phyloP scores from a whole-genome alignment of 78 protist genomes.

The Monocercomonoides exilis region DNA sequence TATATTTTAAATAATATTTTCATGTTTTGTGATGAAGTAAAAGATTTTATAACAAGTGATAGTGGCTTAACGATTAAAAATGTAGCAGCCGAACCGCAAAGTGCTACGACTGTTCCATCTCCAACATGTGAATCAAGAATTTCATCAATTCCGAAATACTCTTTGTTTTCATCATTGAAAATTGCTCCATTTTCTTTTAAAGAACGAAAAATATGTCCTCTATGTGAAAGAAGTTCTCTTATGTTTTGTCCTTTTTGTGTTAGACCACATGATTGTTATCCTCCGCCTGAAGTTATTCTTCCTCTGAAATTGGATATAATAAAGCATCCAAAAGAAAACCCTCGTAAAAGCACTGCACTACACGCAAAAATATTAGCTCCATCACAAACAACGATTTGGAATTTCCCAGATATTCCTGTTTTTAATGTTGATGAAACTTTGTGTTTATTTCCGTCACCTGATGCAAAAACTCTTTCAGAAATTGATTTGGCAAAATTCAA shows the following conservation, averaged over 20 bases:
- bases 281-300: neutral
- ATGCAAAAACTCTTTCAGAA: neutral
- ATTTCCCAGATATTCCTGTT: conserved; percentile 13
- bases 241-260: neutral
- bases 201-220: neutral
- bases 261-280: neutral
- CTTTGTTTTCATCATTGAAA: neutral
- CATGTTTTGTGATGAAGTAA: too few relatives aligned
- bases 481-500: neutral
- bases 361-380: conserved; percentile 6
- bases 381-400: neutral
- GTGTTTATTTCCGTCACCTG: conserved; percentile 15
- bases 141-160: neutral
- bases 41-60: too few relatives aligned
- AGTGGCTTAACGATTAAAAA: too few relatives aligned
- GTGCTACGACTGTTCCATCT: too few relatives aligned
- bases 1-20: too few relatives aligned
- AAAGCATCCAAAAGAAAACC: conserved; percentile 23
- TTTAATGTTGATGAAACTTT: conserved; percentile 13
- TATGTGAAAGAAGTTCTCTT: neutral
- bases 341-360: conserved; percentile 18
- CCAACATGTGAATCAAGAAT: too few relatives aligned
- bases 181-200: neutral
- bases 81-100: too few relatives aligned
- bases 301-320: neutral